phyloP scores from a whole-genome alignment of 2,329 filamentous ascomycete genomes.

The Talaromyces islandicus region DNA sequence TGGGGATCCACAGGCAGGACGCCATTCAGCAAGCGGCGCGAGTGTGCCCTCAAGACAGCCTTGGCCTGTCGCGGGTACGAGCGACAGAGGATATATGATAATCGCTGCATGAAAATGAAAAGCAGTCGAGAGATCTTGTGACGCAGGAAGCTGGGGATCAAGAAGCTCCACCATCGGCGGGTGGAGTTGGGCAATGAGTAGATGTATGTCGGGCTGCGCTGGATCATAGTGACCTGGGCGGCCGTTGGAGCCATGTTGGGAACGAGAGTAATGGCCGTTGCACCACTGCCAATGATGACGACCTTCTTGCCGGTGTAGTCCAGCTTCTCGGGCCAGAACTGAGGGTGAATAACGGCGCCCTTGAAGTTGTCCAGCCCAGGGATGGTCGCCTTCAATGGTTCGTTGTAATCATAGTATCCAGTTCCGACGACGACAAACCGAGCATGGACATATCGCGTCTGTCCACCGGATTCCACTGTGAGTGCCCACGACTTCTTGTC shows the following conservation, averaged over 20 bases:
- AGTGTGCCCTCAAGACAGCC: slow-evolving; percentile 41
- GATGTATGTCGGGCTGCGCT: slow-evolving; percentile 70
- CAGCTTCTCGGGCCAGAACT: slow-evolving; percentile 68
- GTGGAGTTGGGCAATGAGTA: slow-evolving; percentile 46
- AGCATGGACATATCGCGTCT: slow-evolving; percentile 22
- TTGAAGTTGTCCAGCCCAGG: slow-evolving; percentile 62
- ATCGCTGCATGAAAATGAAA: slow-evolving; percentile 42
- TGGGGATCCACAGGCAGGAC: slow-evolving; percentile 53
- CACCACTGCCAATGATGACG: slow-evolving; percentile 69
- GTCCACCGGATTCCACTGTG: slow-evolving; percentile 35
- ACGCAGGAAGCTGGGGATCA: slow-evolving; percentile 32
- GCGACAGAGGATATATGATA: slow-evolving; percentile 50
- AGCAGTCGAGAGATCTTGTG: slow-evolving; percentile 38
- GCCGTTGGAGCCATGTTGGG: slow-evolving; percentile 63
- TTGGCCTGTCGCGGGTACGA: slow-evolving; percentile 48
- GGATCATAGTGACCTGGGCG: slow-evolving; percentile 67
- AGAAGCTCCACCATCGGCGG: slow-evolving; percentile 21
- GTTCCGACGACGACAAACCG: slow-evolving; percentile 55
- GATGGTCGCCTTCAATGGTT: slow-evolving; percentile 55
- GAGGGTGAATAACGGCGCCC: slow-evolving; percentile 61
- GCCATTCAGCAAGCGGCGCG: slow-evolving; percentile 48
- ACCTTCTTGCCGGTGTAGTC: slow-evolving; percentile 63
- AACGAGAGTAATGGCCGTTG: slow-evolving; percentile 71
- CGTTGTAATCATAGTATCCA: slow-evolving; percentile 70
- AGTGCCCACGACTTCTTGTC: slow-evolving; percentile 51